Evolutionary conservation across 768 basidiomycete genomes (phyloP), one percentile per base, ranked within the genome.

Genomic region (Leccinum fibrillosum): DNA sequence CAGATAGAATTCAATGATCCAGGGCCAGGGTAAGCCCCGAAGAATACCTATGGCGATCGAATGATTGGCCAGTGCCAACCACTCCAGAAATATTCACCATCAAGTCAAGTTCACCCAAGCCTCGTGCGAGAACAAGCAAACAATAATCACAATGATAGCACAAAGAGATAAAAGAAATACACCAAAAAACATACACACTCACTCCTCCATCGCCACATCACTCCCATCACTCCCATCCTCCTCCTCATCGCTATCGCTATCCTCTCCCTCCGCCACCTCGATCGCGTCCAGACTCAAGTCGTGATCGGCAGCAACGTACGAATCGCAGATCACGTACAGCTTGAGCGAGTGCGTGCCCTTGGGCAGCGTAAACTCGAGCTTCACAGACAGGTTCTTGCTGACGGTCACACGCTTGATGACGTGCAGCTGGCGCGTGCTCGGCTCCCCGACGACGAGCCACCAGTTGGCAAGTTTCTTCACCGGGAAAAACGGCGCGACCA

Each of bases 391-490:
- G 63, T 72, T 78, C 71, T 87, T 77, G 62, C 78, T 78, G 45
- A 94, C 84, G 0, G 96, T 96, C 30, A 98, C 92, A 44, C 88
- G 88, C 82, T 95, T 84, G 75, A 86, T 78, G 75, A 92, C 78
- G 5, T 93, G 86, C 12, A 99, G 78, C 64, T 93, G 89, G 37
- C 86, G 84, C n/a, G 84, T 86, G 34, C 77, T 77, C 5, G 88
- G 80, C 54, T 95, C 90, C n/a, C 93, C 94, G 12, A 98, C 81
- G 49, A 98, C 94, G 34, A 98, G 81, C 95, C 95, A 98, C 96
- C 95, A 98, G 67, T 94, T 94, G 56, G 90, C 86, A 73, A 93
- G 83, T 79, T 98, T 98, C 74, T 88, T 89, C 54, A 76, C 78
- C 0, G 96, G 96, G 77, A 90, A 98, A 76, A 87, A 90, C 0